Base-by-base conservation (phyloP, 2,329 filamentous ascomycete genomes). In the Colletotrichum musicola region DNA sequence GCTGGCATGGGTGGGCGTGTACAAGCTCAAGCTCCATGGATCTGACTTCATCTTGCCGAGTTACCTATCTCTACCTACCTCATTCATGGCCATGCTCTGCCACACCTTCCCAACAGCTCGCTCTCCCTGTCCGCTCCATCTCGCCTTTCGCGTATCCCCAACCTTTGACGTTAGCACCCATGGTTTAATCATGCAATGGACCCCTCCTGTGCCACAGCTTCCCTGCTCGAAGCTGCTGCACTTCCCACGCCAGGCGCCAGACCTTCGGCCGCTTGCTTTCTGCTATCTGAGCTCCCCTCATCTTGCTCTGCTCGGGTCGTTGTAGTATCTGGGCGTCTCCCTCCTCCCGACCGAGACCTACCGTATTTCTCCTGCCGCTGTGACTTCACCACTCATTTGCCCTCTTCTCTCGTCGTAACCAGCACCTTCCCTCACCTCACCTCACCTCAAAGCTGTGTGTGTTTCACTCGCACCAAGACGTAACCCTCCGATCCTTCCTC, bases 211-310 rank as follows among this genome's bases (percentile, higher is more conserved):
- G 61, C 65, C 42, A 59, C 65, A 60, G 30, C 65, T 68, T 68
- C 65, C 65, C 55, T 68, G 65, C 65, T 65, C 55, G 60, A 13
- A 68, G 55, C 55, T 68, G 42, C 65, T 50, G 61, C 55, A 65
- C 55, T 49, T 59, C 54, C 54, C 49, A 47, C 65, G 38, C 56
- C 55, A 68, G 30, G 59, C 63, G 30, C 65, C 51, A 59, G 10
- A 27, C 25, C 20, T 51, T 30, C 30, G 30, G 54, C 57, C 40
- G 16, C 65, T 44, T 46, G 27, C 61, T 64, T 30, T 44, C 59
- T 60, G 62, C 62, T 65, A 40, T 65, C 65, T 68, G 49, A 65
- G 62, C 65, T 56, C 63, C 50, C 50, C 47, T 57, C 35, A 46
- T 22, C 42, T 20, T 44, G 62, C 20, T 46, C 13, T 22, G n/a